Base-by-base conservation (phyloP, 345 rosid species). In the Corchorus capsularis region DNA sequence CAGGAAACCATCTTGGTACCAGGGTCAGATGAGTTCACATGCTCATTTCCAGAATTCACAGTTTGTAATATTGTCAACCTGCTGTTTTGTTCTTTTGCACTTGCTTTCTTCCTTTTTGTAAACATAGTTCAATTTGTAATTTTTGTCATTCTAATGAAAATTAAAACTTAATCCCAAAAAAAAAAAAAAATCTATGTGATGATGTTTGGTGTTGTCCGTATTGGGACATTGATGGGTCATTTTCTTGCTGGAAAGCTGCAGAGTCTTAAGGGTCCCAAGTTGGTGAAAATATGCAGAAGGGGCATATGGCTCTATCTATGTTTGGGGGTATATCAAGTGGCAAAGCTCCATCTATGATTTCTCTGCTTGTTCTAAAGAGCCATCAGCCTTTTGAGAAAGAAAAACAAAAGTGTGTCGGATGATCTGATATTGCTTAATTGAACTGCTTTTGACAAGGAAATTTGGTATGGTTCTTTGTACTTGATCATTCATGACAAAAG, bases 11-110 rank as follows among this genome's bases (percentile, higher is more conserved):
- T 69, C 74, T 55, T 47, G 45, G 75, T 34, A 63, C 70, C 82
- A 77, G 45, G 79, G 80, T 37, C 74, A 27, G n/a, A 68, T 8
- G 54, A 76, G 72, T 73, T 82, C 86, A 65, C 50, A 10, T 75
- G 72, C 81, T 57, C 56, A 13, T n/a, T 46, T 61, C 8, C 56
- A 16, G 56, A 46, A 67, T 47, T 27, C 72, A 14, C 77, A 37
- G 61, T n/a, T 65, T 39, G 27, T 22, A 27, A 27, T 27, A 27
- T 27, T 27, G 22, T 69, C 69, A 75, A 53, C 66, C 15, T 55
- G 78, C 15, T 55, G 78, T 53, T 63, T 75, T 75, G 52, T n/a
- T 75, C 52, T 64, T 63, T 75, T 55, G 16, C 46, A 62, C 52
- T 1, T 64, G 64, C 46, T 64, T 65, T 39, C n/a, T 65, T 39